Percentiles rank a stretch among this genome's conserved stretches.
phyloP scores from a whole-genome alignment of 495 filamentous ascomycete genomes.

The Elasticomyces elasticus region DNA sequence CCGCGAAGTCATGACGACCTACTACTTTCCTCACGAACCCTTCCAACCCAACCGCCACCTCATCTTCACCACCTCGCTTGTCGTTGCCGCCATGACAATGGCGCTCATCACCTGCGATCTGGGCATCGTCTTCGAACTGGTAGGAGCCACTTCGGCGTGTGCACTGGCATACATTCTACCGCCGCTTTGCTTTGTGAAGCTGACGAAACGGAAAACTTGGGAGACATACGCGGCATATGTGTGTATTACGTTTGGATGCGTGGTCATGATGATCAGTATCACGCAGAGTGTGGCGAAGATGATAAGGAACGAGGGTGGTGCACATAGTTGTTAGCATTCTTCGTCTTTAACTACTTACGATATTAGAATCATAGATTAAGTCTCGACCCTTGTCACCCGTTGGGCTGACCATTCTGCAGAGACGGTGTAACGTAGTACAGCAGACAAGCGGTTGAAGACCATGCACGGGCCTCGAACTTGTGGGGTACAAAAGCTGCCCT shows the following conservation, averaged over 20 bases:
- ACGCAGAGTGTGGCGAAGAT: constrained; percentile 49
- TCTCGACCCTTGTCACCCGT: no score
- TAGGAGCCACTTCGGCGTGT: constrained; percentile 88
- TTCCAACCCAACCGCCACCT: constrained; percentile 77
- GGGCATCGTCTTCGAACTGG: constrained; percentile 86
- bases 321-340: neutral
- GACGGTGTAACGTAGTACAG: no score
- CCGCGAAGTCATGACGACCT: constrained; percentile 89
- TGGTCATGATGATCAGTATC: constrained; percentile 78
- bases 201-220: constrained; percentile 51
- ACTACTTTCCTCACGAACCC: constrained; percentile 74
- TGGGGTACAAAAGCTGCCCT: no score
- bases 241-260: constrained; percentile 64
- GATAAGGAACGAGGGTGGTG: constrained; percentile 17
- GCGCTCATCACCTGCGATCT: constrained; percentile 82
- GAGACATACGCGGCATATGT: constrained; percentile 59
- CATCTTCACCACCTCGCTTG: constrained; percentile 69
- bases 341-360: neutral
- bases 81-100: constrained; percentile 66
- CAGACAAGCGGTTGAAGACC: no score
- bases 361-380: no score
- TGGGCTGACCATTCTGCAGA: no score
- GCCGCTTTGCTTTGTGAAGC: constrained; percentile 86
- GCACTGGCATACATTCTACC: constrained; percentile 92
- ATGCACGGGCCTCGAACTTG: no score